Base-by-base conservation (phyloP, 164 flowering plant species). In the Annona squamosa region DNA sequence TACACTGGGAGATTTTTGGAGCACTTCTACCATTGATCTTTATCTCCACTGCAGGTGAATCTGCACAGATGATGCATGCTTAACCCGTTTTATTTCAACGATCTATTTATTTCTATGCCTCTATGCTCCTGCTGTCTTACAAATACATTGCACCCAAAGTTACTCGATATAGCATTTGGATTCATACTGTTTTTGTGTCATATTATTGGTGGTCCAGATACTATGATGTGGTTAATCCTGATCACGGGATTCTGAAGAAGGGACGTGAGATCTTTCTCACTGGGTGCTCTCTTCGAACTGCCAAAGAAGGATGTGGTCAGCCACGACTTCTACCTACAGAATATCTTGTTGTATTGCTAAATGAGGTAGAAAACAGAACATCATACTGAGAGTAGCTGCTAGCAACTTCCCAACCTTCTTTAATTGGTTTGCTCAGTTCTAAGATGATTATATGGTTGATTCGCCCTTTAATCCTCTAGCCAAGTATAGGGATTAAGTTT, bases 291-390 rank as follows among this genome's bases (percentile, higher is more conserved):
- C 93, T 91, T 62, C 87, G 98, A 63, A 80, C 82, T 72, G 84
- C 91, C 10, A 72, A 73, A 18, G 85, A 84, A 77, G 94, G 94
- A 45, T 81, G 86, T 85, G 88, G 87, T 52, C 77, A 67, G 76
- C 81, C 87, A 63, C 85, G 97, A 42, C 91, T 95, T 65, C 75
- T 95, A 77, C 98, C 99, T 69, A 91, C 99, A 17, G 99, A 95
- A 81, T 93, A 91, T 76, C 85, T 93, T 62, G 88, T 91, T 67
- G 84, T 90, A 69, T 75, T 93, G 67, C 79, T 93, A 67, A 97
- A 95, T 82, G 98, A 93, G 96, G 99, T 95, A 84, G 62, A 42
- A 4, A 73, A 62, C 10, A 67, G 10, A 66, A 48, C 37, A 52
- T 48, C 42, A 65, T n/a, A 67, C 9, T 63, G 18, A 4, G 18